Percentiles rank a stretch among this genome's conserved stretches.
Conservation (phyloP, 257 asterid species). For the Solanum clarkiae region DNA sequence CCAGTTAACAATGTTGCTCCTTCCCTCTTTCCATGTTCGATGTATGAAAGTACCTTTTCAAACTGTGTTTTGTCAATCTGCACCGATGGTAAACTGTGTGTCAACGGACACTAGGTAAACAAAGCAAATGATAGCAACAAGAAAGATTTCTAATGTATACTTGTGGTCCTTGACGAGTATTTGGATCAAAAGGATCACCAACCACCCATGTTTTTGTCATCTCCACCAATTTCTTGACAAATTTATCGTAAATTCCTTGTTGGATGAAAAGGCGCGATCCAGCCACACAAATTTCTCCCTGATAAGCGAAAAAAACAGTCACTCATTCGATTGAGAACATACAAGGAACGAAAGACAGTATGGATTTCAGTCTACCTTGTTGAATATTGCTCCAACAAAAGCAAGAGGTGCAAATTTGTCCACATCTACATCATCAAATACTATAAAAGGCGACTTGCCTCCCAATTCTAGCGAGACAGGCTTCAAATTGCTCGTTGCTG, state of each 20-base stretch:
- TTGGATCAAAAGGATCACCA: conserved; percentile 36
- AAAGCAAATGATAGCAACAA: neutral
- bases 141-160: neutral
- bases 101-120: neutral
- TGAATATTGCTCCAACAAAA: conserved; percentile 4
- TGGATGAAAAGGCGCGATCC: conserved; percentile 31
- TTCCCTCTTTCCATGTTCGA: conserved; percentile 26
- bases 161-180: conserved; percentile 27
- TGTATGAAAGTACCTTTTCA: conserved; percentile 18
- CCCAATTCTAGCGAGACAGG: conserved; percentile 31
- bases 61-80: conserved; percentile 15
- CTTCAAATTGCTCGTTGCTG: conserved; percentile 30
- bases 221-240: conserved; percentile 13
- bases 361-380: conserved; percentile 11
- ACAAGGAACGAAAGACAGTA: neutral
- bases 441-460: conserved; percentile 26
- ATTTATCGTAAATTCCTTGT: conserved; percentile 24
- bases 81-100: neutral
- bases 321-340: neutral
- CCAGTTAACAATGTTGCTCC: conserved; percentile 28
- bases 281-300: conserved; percentile 37
- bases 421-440: conserved; percentile 27
- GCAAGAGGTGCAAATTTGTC: conserved; percentile 19
- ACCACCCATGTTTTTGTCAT: conserved; percentile 18
- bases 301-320: neutral